These are phyloP conservation scores for Ceratocystis cacaofunesta DNA, from an alignment of 2,329 filamentous ascomycete genomes.

Conservation along the genomic window DNA sequence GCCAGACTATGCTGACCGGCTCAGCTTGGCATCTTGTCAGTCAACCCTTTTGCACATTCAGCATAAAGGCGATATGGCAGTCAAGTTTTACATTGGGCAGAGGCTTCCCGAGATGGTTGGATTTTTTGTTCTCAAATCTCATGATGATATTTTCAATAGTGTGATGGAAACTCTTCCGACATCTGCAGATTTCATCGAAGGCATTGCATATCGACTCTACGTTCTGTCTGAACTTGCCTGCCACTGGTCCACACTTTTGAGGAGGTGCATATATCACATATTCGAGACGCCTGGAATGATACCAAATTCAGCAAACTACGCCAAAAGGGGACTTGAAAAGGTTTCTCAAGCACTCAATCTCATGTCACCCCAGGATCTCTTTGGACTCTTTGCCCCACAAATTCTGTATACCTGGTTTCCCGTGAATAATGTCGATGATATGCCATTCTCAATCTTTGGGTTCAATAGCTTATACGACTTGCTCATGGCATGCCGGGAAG, in stretches of 20 bases:
- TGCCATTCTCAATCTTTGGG: slow-evolving; percentile 76
- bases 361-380: slow-evolving; percentile 52
- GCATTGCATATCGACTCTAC: slow-evolving; percentile 69
- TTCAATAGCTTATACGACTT: slow-evolving; percentile 57
- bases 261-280: slow-evolving; percentile 80
- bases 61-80: slow-evolving; percentile 45
- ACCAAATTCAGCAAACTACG: slow-evolving; percentile 49
- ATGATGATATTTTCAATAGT: slow-evolving; percentile 74
- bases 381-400: slow-evolving; percentile 73
- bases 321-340: slow-evolving; percentile 51
- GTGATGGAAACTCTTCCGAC: slow-evolving; percentile 65
- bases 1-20: slow-evolving; percentile 48
- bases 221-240: slow-evolving; percentile 65
- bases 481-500: slow-evolving; percentile 54
- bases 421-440: slow-evolving; percentile 45
- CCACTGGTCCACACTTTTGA: slow-evolving; percentile 70
- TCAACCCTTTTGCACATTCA: slow-evolving; percentile 65
- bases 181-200: slow-evolving; percentile 57
- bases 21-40: slow-evolving; percentile 43
- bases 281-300: slow-evolving; percentile 78
- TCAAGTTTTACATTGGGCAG: slow-evolving; percentile 62
- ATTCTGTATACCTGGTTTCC: slow-evolving; percentile 84
- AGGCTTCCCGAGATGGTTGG: slow-evolving; percentile 62
- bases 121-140: slow-evolving; percentile 64
- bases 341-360: slow-evolving; percentile 54